Base-by-base conservation (phyloP, 176 grass and related monocot species). In the Carex myosuroides region DNA sequence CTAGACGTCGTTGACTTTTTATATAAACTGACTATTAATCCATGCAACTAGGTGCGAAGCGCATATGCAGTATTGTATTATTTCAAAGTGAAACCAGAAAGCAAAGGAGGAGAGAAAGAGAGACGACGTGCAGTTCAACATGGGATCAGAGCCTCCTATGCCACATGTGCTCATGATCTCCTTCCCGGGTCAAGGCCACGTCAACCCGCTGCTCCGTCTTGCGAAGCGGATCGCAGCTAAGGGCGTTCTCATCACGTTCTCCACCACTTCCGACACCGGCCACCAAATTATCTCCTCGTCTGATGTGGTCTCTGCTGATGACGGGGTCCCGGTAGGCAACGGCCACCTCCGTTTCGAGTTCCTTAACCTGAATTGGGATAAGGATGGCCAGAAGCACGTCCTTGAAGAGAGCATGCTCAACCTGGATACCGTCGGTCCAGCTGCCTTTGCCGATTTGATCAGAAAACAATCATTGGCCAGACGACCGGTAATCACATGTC, bases 271-370 rank as follows among this genome's bases (percentile, higher is more conserved):
- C 8, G n/a, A 74, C 57, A 71, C 26, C 30, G 87, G 90, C 13
- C 80, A 24, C 50, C 75, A 81, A 81, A 74, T 97, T 21, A 17
- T 32, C 48, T 71, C 85, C 8, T 78, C 90, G 3, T 85, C 79
- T 53, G 37, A 69, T 3, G 5, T 83, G 37, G 11, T 59, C 7
- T 10, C 37, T 13, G 82, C 70, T 37, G 86, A 79, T 41, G 64
- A 63, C 2, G 88, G 92, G 67, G 16, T 81, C 64, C 53, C 72
- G 11, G 50, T 92, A 4, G 92, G 92, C 55, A 46, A 9, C 20
- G 95, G 90, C 0, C 72, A 70, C 21, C 30, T 98, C 72, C 86
- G 90, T 41, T 94, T 97, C 79, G 92, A 97, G 84, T 97, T 94
- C 86, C 18, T 94, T 63, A 42, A 79, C 8, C 84, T 83, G 13